Evolutionary conservation across 371 early-diverging fungal species (phyloP), one percentile per base, ranked within the genome.

Genomic region (Catenaria anguillulae): DNA sequence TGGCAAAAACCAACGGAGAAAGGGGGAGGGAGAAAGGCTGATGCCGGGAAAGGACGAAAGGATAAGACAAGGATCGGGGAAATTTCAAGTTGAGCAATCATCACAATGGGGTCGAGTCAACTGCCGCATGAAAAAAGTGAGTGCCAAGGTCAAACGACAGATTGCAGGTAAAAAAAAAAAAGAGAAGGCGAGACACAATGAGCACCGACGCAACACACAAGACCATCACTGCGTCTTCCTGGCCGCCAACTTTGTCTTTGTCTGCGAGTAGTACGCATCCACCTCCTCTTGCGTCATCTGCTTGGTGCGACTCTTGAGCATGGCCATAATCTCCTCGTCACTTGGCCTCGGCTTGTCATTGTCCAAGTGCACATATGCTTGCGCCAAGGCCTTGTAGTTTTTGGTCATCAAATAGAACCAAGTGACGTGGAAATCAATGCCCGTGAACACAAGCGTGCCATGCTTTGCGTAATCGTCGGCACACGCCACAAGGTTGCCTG

Each of bases 361-460:
- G 52, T 42, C 34, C 33, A 66, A 23, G 55, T 65, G 60, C 45
- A 72, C 66, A 54, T 62, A 64, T 24, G 43, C 33, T 13, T 56
- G 50, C 40, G 74, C 71, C 24, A 74, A 26, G 37, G 24, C 26
- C 4, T 63, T 45, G 54, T 70, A 71, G 54, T 64, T 45, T 36
- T 63, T 62, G 35, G 55, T 26, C 67, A 74, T 67, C 40, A 74
- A 62, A 12, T 43, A 19, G n/a, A 48, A 55, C 65, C 68, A 71
- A 45, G 72, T 62, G 12, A 13, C 52, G 34, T 63, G 63, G 60
- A 64, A 74, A 63, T 70, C 69, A 15, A 55, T 37, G 24, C 55
- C 60, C 45, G 65, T 42, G 52, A 74, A 64, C 31, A 72, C 64
- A 19, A 73, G 62, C 15, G 70, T 67, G 43, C 63, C 62, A 12